Percentiles rank a stretch among this genome's conserved stretches.
These are phyloP conservation scores for Colletotrichum cereale DNA, from an alignment of 2,329 filamentous ascomycete genomes.

Conservation along the genomic window DNA sequence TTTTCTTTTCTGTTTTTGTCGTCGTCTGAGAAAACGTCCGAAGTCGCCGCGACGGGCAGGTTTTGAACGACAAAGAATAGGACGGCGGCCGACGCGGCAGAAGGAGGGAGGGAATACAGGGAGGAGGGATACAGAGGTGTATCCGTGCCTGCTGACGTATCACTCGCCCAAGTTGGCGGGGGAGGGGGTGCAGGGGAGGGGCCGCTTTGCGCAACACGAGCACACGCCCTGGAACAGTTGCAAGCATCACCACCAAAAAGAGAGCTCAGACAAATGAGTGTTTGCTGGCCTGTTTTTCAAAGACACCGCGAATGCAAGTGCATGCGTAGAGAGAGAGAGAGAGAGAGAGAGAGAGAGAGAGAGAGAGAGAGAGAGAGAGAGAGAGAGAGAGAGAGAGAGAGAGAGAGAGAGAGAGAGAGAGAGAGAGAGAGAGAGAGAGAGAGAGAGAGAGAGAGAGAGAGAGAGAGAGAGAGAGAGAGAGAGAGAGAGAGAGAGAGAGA, in stretches of 20 bases:
- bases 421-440: background rate
- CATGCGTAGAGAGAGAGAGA: background rate
- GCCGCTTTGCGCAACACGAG: conserved; percentile 10
- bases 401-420: background rate
- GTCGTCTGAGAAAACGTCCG: background rate
- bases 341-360: background rate
- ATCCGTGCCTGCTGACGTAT: conserved; percentile 30
- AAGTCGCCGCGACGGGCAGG: conserved; percentile 7
- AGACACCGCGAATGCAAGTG: conserved; percentile 6
- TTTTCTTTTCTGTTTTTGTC: background rate
- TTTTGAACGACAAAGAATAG: conserved; percentile 5
- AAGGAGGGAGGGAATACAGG: background rate
- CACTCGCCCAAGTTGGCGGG: conserved; percentile 17
- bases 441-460: background rate
- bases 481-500: background rate
- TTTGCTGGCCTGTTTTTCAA: background rate
- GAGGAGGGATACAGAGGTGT: background rate
- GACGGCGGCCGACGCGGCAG: background rate
- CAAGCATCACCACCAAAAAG: conserved; percentile 1
- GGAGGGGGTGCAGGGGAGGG: background rate
- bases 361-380: background rate
- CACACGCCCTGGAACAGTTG: background rate
- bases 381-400: background rate
- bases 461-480: background rate
- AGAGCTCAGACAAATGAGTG: background rate